Conservation (phyloP, 768 basidiomycete genomes). For the Leucogyrophana mollusca region DNA sequence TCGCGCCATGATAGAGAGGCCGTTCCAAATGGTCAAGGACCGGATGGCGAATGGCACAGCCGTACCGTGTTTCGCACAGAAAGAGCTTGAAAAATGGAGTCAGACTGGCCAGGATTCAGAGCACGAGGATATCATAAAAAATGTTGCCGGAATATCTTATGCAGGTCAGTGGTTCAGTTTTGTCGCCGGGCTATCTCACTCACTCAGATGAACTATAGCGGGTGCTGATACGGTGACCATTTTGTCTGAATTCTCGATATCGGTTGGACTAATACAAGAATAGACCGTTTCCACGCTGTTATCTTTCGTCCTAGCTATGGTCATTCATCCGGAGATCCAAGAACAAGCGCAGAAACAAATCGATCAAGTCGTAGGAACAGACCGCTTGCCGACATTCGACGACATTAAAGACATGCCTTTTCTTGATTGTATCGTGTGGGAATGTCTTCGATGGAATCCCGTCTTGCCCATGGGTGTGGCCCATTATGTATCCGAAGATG, state of each 20-base stretch:
- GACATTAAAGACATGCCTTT: conserved; percentile 42
- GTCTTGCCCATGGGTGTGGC: conserved; percentile 24
- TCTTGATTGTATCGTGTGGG: conserved; percentile 32
- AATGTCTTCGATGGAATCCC: conserved; percentile 44
- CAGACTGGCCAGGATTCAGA: conserved; percentile 21
- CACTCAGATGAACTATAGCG: conserved; percentile 15
- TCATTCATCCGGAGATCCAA: conserved; percentile 49
- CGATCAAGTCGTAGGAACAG: conserved; percentile 42
- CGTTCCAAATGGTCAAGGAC: conserved; percentile 44
- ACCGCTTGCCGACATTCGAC: conserved; percentile 44
- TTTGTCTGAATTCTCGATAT: not conserved
- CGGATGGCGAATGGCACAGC: conserved; percentile 38
- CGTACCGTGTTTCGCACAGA: conserved; percentile 45
- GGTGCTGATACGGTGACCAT: conserved; percentile 24
- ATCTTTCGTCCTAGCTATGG: conserved; percentile 54
- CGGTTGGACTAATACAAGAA: conserved; percentile 4
- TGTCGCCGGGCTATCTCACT: not conserved
- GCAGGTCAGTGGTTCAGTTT: conserved; percentile 32
- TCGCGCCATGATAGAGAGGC: conserved; percentile 28
- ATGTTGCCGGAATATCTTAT: conserved; percentile 50
- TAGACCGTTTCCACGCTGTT: conserved; percentile 52
- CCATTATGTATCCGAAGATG: conserved; percentile 34
- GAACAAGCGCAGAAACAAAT: conserved; percentile 50
- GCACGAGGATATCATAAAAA: conserved; percentile 46
- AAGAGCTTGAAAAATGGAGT: conserved; percentile 35